Percentiles rank a stretch among this genome's conserved stretches.
Evolutionary conservation across 2,329 filamentous ascomycete species (phyloP).

Genomic region (Curvularia spicifera): DNA sequence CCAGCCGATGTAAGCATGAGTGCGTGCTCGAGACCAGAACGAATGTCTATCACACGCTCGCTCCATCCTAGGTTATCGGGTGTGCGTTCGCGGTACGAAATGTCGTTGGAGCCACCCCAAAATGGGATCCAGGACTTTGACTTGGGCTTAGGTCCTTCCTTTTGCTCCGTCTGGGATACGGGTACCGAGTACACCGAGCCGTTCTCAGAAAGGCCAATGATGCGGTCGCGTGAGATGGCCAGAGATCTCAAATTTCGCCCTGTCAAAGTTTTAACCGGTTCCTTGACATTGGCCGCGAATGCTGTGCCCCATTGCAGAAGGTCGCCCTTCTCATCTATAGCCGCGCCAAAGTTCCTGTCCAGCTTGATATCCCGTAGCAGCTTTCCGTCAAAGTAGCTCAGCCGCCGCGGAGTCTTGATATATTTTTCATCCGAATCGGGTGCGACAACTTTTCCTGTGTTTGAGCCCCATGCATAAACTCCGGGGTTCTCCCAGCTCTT

Average conservation of each 20-base stretch:
- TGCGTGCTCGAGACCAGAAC: constrained; percentile 82
- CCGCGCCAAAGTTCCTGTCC: constrained; percentile 80
- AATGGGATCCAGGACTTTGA: constrained; percentile 77
- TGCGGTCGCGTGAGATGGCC: constrained; percentile 78
- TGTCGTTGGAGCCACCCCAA: constrained; percentile 64
- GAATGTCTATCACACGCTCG: constrained; percentile 76
- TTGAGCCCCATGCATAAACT: constrained; percentile 93
- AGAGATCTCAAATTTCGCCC: constrained; percentile 83
- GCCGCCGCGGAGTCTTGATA: constrained; percentile 79
- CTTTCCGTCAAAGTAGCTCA: constrained; percentile 83
- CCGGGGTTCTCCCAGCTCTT: constrained; percentile 82
- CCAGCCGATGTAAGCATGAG: constrained; percentile 84
- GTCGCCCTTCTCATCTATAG: constrained; percentile 86
- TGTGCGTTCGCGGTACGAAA: constrained; percentile 76
- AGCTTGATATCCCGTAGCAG: constrained; percentile 87
- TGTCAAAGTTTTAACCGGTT: constrained; percentile 73
- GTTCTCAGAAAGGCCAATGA: constrained; percentile 76
- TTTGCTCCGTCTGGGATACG: constrained; percentile 74
- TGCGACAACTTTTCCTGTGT: constrained; percentile 81
- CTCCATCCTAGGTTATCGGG: constrained; percentile 69
- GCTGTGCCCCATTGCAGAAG: constrained; percentile 88
- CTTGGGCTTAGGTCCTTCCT: constrained; percentile 66
- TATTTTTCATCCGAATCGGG: constrained; percentile 78
- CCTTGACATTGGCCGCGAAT: constrained; percentile 68
- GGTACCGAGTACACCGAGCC: constrained; percentile 87